Evolutionary conservation across 1,139 yeast species (phyloP), one percentile per base, ranked within the genome.

Genomic region (Pichia sp.): DNA sequence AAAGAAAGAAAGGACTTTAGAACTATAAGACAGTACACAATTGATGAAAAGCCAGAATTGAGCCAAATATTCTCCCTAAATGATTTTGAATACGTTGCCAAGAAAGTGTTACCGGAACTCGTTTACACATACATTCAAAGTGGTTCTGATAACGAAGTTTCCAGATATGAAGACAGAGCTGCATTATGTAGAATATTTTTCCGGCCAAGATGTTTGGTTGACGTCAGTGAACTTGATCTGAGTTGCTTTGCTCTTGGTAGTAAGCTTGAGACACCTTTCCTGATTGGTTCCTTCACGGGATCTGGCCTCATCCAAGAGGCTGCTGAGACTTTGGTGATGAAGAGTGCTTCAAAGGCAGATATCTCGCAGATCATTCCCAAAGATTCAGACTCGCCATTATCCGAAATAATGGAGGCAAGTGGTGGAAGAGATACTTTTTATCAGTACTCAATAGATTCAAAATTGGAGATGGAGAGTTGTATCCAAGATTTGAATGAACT

Each of bases 231-330:
- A n/a, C 48, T 64, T 16, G 62, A 60, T 38, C 47, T 61, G 12
- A 38, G 51, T 12, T 61, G 71, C 5, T 40, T 51, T 3, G 52
- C 71, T 46, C 56, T 69, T 29, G 75, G 74, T 14, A 42, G 50
- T 17, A 46, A 52, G 20, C 58, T 59, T 15, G 49, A 58, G 8
- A 54, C 64, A 6, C 84, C 84, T 4, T 65, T 76, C 44, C 77
- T 78, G 37, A 61, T 76, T 32, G 73, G 81, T 7, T 79, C 84
- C 1, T 66, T 77, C 12, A 78, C 79, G 1, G 68, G 74, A 46
- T 81, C 78, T 25, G 66, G 60, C 37, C 61, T 75, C 54, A 81
- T 81, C 2, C 73, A 71, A 45, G 67, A 68, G 0, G 78, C 74
- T 20, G 83, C 80, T 3, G 84, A 77, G 49, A 56, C 58, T 27